A percentile compares a stretch with the other conserved stretches of the same genome.
These are phyloP conservation scores for Solanum neorickii DNA, from an alignment of 257 asterid species.

Conservation along the genomic window DNA sequence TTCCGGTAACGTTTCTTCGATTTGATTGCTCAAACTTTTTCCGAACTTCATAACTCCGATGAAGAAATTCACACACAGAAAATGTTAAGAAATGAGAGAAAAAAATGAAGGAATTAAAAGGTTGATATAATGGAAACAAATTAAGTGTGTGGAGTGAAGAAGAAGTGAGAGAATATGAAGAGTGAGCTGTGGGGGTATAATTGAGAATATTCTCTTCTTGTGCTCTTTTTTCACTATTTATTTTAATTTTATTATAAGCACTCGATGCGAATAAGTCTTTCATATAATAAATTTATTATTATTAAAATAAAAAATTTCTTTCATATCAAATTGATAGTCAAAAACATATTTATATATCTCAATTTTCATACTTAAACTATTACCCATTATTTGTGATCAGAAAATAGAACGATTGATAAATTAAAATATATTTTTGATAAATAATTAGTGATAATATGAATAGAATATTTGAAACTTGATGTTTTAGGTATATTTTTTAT, in stretches of 20 bases:
- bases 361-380: too few species aligned
- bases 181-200: slow-evolving; percentile 26
- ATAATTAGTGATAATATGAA: fast-evolving
- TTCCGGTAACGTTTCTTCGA: slow-evolving; percentile 87
- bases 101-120: background rate
- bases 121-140: background rate
- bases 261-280: too few species aligned
- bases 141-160: background rate
- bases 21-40: slow-evolving; percentile 78
- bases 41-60: slow-evolving; percentile 61
- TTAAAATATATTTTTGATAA: too few species aligned
- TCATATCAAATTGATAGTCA: too few species aligned
- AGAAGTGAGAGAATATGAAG: slow-evolving; percentile 6
- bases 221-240: background rate
- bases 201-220: slow-evolving; percentile 57
- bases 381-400: fast-evolving
- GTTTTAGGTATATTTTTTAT: background rate
- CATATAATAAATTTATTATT: too few species aligned
- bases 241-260: background rate
- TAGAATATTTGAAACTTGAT: too few species aligned
- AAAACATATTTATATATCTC: too few species aligned
- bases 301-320: too few species aligned
- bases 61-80: background rate
- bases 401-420: too few species aligned
- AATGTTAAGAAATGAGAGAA: background rate